Conservation (phyloP, 73 alveolate species). For the Effrenium voratum region DNA sequence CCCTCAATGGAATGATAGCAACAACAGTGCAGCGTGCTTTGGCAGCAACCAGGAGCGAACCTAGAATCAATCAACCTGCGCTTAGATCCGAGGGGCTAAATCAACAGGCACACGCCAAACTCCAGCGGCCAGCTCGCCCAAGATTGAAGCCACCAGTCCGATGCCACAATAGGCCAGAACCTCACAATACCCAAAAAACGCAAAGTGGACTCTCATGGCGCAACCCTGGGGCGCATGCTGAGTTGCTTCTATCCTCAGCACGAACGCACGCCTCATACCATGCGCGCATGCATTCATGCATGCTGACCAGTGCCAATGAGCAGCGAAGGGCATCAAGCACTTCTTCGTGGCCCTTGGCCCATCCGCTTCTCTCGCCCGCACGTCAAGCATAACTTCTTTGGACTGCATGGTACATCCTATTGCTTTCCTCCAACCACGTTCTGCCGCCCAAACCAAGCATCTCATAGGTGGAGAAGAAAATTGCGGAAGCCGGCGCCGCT, state of each 20-base stretch:
- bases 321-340: slow-evolving; percentile 58
- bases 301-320: background rate
- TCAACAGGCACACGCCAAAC: slow-evolving; percentile 88
- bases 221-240: slow-evolving; percentile 10
- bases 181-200: background rate
- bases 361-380: background rate
- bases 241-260: slow-evolving; percentile 56
- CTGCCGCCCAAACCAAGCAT: background rate
- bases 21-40: no score
- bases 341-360: slow-evolving; percentile 49
- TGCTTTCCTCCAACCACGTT: background rate
- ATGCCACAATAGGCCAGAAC: slow-evolving; percentile 83
- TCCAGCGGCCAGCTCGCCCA: slow-evolving; percentile 87
- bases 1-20: no score
- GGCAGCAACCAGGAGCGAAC: no score
- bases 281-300: no score
- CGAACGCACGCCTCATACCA: background rate
- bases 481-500: slow-evolving; percentile 90
- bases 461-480: slow-evolving; percentile 74
- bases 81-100: background rate
- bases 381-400: background rate
- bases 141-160: slow-evolving; percentile 74
- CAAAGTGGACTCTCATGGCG: background rate
- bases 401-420: background rate
- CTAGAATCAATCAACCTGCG: no score